These are phyloP conservation scores for Neckera pumila DNA, from an alignment of 225 moss, liverwort and hornwort genomes.

Conservation along the genomic window DNA sequence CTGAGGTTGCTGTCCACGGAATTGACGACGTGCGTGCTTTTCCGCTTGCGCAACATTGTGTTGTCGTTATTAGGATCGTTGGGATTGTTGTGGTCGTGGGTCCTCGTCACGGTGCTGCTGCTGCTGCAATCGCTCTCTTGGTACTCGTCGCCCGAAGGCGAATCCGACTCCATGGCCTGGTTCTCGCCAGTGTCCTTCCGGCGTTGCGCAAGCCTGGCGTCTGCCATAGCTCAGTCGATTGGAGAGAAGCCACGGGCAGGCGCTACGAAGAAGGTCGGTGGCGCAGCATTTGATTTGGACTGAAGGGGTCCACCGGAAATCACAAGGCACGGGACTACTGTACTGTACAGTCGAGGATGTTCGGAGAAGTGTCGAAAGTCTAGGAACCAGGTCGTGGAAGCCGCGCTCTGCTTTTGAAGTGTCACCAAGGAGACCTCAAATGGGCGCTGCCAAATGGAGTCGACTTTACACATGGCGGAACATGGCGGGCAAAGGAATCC, in stretches of 20 bases:
- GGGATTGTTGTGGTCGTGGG: background rate
- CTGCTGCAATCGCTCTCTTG: background rate
- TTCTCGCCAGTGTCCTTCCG: background rate
- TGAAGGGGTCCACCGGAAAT: background rate
- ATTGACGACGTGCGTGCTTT: background rate
- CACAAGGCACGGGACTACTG: too few relatives aligned
- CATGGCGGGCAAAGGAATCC: background rate
- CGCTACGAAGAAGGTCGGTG: background rate
- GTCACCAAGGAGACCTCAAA: background rate
- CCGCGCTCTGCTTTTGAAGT: background rate
- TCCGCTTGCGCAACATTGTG: background rate
- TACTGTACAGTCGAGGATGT: too few relatives aligned
- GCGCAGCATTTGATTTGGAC: background rate
- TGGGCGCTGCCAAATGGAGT: background rate
- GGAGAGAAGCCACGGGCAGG: background rate
- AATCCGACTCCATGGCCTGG: background rate
- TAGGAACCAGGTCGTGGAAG: background rate
- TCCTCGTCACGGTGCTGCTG: background rate
- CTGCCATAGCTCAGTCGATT: background rate
- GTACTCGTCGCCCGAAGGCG: background rate
- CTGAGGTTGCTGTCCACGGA: background rate
- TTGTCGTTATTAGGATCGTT: too few relatives aligned
- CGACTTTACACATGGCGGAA: background rate
- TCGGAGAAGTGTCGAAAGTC: background rate
- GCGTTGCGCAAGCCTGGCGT: background rate